A percentile compares a stretch with the other conserved stretches of the same genome.
phyloP scores from a whole-genome alignment of 2,329 filamentous ascomycete genomes.

The Fusarium sp. region DNA sequence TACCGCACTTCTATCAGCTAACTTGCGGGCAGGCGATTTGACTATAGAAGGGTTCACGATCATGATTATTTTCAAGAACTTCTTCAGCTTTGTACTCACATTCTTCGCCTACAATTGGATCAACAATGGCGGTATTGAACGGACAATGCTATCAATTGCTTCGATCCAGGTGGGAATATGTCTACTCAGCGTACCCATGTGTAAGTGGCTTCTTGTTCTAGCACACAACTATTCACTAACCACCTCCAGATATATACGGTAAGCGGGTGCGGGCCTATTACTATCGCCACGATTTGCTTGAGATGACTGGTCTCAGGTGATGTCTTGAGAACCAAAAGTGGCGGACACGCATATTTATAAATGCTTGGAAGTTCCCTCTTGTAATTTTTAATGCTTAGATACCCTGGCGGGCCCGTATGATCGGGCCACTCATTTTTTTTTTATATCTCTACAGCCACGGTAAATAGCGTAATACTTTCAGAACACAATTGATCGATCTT shows the following conservation, averaged over 20 bases:
- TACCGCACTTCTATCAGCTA: background rate
- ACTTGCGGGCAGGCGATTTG: constrained; percentile 70
- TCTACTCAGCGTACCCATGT: constrained; percentile 78
- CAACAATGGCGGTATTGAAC: constrained; percentile 69
- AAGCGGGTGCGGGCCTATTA: constrained; percentile 83
- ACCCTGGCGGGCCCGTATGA: background rate
- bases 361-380: constrained; percentile 35
- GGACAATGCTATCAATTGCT: constrained; percentile 76
- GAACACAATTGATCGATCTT: background rate
- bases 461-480: background rate
- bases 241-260: constrained; percentile 75
- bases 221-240: constrained; percentile 1
- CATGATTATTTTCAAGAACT: constrained; percentile 92
- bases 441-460: background rate
- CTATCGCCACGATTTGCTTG: constrained; percentile 77
- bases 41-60: constrained; percentile 90
- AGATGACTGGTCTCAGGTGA: constrained; percentile 50
- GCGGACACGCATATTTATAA: background rate
- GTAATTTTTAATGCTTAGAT: constrained; percentile 20
- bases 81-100: constrained; percentile 89
- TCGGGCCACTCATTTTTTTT: background rate
- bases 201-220: constrained; percentile 75
- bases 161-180: constrained; percentile 84
- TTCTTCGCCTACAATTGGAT: constrained; percentile 90
- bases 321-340: background rate